These are phyloP conservation scores for Boletus reticuloceps DNA, from an alignment of 768 basidiomycete genomes.

Conservation along the genomic window DNA sequence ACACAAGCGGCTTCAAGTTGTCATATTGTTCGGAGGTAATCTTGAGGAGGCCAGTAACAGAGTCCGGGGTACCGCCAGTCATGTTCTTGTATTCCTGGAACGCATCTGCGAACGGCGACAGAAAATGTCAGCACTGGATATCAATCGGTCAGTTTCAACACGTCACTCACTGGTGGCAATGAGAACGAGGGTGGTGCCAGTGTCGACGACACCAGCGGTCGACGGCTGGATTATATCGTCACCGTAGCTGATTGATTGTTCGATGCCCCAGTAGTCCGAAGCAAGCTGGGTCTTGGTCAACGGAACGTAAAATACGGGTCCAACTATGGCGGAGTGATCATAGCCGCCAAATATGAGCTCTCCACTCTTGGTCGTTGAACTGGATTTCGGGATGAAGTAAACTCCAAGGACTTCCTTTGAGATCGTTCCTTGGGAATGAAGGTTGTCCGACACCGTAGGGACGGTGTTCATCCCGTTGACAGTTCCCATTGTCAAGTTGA, in stretches of 20 bases:
- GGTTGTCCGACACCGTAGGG: conserved; percentile 37
- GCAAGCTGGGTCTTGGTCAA: conserved; percentile 24
- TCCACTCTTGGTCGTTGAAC: conserved; percentile 1
- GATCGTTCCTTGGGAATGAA: conserved; percentile 30
- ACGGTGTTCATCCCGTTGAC: conserved; percentile 11
- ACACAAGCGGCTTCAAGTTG: background rate
- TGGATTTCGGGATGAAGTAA: conserved; percentile 27
- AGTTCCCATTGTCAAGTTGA: conserved; percentile 29
- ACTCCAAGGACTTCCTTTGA: conserved; percentile 28
- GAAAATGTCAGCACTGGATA: too few species aligned
- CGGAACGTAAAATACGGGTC: conserved; percentile 19
- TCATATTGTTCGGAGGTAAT: background rate
- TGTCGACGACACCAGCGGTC: conserved; percentile 34
- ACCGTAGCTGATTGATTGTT: conserved; percentile 32
- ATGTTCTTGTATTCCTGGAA: background rate
- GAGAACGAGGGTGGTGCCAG: conserved; percentile 27
- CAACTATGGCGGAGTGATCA: conserved; percentile 13
- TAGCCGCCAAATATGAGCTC: conserved; percentile 30
- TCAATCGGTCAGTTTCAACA: too few species aligned
- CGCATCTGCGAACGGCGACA: background rate
- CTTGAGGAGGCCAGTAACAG: background rate
- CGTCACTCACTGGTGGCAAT: conserved; percentile 18
- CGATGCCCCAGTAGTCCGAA: conserved; percentile 29
- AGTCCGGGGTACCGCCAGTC: background rate
- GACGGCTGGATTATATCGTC: conserved; percentile 15